These are phyloP conservation scores for Isabelozyma pseudorhagii DNA, from an alignment of 805 yeast species.

Conservation along the genomic window DNA sequence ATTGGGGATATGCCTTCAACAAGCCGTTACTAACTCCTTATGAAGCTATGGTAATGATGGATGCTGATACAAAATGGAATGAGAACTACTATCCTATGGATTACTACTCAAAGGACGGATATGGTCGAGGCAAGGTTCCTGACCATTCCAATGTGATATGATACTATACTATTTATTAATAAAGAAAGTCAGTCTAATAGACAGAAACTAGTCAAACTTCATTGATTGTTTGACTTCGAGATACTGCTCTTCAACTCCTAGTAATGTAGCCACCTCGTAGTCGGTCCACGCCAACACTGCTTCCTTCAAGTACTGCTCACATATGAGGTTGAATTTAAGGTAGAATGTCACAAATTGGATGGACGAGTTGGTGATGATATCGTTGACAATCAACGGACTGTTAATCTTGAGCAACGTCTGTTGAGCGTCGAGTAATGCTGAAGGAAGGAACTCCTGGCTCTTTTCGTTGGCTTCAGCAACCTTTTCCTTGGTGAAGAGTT, in stretches of 20 bases:
- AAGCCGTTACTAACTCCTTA: conserved; percentile 93
- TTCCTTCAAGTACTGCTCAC: conserved; percentile 31
- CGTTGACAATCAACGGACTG: conserved; percentile 61
- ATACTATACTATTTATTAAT: background rate
- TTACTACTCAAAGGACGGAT: conserved; percentile 85
- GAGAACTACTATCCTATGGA: conserved; percentile 88
- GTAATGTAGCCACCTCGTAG: conserved; percentile 59
- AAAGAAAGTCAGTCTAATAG: background rate
- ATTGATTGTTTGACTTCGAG: conserved; percentile 9
- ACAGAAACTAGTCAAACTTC: conserved; percentile 9
- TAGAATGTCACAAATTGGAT: conserved; percentile 48
- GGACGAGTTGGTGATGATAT: conserved; percentile 50
- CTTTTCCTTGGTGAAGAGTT: conserved; percentile 45
- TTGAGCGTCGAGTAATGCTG: conserved; percentile 59
- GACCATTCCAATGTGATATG: conserved; percentile 14
- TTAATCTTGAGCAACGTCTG: conserved; percentile 53
- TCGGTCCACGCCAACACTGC: conserved; percentile 50
- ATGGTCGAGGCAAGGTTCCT: conserved; percentile 83
- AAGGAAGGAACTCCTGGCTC: conserved; percentile 53
- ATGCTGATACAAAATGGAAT: conserved; percentile 64
- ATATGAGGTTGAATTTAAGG: conserved; percentile 34
- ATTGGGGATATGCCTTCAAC: conserved; percentile 97
- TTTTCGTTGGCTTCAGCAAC: conserved; percentile 42
- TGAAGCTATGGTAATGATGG: conserved; percentile 89
- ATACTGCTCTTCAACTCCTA: conserved; percentile 56